Percentiles rank a stretch among this genome's conserved stretches.
phyloP scores from a whole-genome alignment of 2,329 filamentous ascomycete species.

The Tolypocladium ovalisporum region DNA sequence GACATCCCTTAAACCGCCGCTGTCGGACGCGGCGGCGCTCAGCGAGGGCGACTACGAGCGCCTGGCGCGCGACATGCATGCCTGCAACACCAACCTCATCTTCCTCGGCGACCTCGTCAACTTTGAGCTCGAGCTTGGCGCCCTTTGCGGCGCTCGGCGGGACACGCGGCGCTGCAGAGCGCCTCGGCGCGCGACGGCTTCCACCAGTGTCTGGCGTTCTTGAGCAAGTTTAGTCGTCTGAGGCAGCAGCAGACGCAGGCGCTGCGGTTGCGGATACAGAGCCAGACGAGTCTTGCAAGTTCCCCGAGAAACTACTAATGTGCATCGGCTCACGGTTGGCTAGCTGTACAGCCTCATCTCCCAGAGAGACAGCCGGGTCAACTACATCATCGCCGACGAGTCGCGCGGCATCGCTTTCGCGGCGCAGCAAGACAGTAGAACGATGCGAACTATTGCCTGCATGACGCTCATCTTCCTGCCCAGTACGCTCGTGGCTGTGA shows the following conservation, averaged over 20 bases:
- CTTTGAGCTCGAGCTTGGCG: background rate
- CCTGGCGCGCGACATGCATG: background rate
- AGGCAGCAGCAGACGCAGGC: background rate
- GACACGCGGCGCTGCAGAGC: background rate
- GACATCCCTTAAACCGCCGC: background rate
- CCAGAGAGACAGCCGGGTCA: background rate
- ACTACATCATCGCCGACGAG: background rate
- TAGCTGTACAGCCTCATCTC: background rate
- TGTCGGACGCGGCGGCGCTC: background rate
- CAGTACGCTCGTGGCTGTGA: background rate
- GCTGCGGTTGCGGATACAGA: background rate
- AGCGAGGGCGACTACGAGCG: background rate
- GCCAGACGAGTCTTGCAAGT: background rate
- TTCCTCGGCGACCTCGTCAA: background rate
- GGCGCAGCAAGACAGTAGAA: background rate
- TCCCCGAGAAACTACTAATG: background rate
- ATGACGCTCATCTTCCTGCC: background rate
- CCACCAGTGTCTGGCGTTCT: background rate
- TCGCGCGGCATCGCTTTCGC: background rate
- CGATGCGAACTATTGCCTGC: background rate
- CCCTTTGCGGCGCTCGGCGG: background rate
- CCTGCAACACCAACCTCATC: background rate
- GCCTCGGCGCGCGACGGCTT: background rate
- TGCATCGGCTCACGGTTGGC: background rate
- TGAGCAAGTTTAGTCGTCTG: background rate